Evolutionary conservation across 2,329 filamentous ascomycete species (phyloP).

Genomic region (Aspergillus pseudoglaucus): DNA sequence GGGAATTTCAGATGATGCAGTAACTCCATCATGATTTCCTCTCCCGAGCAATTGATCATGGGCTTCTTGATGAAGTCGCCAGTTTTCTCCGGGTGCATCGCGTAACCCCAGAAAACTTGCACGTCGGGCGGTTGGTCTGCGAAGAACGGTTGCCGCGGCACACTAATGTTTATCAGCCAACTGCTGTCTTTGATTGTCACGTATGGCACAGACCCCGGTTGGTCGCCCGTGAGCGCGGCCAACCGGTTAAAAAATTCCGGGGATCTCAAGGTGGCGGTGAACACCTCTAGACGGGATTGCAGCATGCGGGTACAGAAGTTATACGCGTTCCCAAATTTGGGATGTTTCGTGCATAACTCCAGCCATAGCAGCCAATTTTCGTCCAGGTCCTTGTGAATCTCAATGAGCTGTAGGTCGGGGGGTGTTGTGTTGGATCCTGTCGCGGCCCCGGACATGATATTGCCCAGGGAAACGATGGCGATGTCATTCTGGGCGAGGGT

Average conservation of each 20-base stretch:
- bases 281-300: conserved; percentile 36
- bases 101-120: conserved; percentile 37
- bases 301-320: conserved; percentile 34
- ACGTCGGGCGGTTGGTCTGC: conserved; percentile 28
- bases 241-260: conserved; percentile 24
- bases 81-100: conserved; percentile 29
- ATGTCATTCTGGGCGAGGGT: conserved; percentile 27
- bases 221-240: conserved; percentile 22
- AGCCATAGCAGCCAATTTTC: conserved; percentile 40
- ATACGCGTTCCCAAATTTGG: conserved; percentile 34
- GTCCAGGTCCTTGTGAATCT: conserved; percentile 24
- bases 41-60: conserved; percentile 36
- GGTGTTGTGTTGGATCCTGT: conserved; percentile 27
- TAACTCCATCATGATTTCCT: conserved; percentile 36
- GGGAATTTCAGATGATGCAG: conserved; percentile 35
- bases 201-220: conserved; percentile 29
- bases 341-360: conserved; percentile 30
- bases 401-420: conserved; percentile 19
- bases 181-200: conserved; percentile 34
- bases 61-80: conserved; percentile 36
- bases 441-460: conserved; percentile 31
- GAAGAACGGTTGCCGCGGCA: conserved; percentile 40
- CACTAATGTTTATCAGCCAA: conserved; percentile 37
- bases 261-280: conserved; percentile 35
- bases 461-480: conserved; percentile 36